A percentile compares a stretch with the other conserved stretches of the same genome.
These are phyloP conservation scores for Phytophthora capsici DNA, from an alignment of 352 stramenopile genomes.

Conservation along the genomic window DNA sequence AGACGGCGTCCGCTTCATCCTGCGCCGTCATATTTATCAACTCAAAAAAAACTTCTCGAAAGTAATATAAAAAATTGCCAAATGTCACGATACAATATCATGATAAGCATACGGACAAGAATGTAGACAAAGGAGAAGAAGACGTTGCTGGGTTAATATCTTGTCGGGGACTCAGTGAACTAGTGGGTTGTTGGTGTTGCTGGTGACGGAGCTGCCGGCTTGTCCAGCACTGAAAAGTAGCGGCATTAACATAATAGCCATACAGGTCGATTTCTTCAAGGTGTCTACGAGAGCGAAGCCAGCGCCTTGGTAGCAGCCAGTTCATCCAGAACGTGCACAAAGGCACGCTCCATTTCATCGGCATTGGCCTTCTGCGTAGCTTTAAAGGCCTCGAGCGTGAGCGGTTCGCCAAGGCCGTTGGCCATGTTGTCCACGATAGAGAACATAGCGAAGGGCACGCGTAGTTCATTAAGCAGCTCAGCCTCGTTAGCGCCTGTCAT, in stretches of 20 bases:
- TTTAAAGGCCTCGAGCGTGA: slow-evolving; percentile 87
- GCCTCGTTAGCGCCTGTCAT: slow-evolving; percentile 92
- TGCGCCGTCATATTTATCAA: slow-evolving; percentile 1
- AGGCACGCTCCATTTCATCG: slow-evolving; percentile 67
- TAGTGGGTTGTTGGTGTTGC: not conserved
- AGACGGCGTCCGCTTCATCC: slow-evolving; percentile 45
- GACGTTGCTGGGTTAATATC: slow-evolving; percentile 9
- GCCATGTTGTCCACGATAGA: slow-evolving; percentile 90
- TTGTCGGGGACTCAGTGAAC: slow-evolving; percentile 3
- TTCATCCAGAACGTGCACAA: slow-evolving; percentile 65
- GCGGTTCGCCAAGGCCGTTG: slow-evolving; percentile 82
- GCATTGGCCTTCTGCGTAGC: slow-evolving; percentile 78
- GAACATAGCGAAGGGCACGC: slow-evolving; percentile 87
- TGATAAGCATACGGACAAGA: not conserved
- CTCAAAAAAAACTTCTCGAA: not conserved
- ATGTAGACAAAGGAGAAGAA: not conserved
- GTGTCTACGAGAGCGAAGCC: slow-evolving; percentile 26
- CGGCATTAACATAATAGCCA: too few relatives aligned
- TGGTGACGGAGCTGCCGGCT: slow-evolving; percentile 13
- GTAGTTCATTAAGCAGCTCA: slow-evolving; percentile 84
- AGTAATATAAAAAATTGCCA: not conserved
- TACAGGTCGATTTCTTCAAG: not conserved
- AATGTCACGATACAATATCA: slow-evolving; percentile 13
- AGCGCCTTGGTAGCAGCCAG: slow-evolving; percentile 45
- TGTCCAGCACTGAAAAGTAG: too few relatives aligned